These are phyloP conservation scores for Podila verticillata DNA, from an alignment of 192 early-diverging fungal genomes.

Conservation along the genomic window DNA sequence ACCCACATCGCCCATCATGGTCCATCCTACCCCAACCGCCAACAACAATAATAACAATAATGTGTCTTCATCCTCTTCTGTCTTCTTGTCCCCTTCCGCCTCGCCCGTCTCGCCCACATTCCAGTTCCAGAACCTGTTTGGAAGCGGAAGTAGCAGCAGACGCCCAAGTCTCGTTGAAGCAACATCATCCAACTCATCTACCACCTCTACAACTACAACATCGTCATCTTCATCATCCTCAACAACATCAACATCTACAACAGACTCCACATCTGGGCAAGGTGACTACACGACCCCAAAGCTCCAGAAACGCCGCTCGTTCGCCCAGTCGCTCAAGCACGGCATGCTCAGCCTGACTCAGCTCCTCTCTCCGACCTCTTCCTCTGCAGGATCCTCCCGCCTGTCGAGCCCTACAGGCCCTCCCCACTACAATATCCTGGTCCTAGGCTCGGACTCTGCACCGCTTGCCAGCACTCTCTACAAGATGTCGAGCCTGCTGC, in stretches of 20 bases:
- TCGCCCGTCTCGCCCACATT: conserved; percentile 11
- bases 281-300: conserved; percentile 7
- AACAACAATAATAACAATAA: background rate
- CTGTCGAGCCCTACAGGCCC: background rate
- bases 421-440: conserved; percentile 44
- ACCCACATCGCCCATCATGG: background rate
- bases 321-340: conserved; percentile 35
- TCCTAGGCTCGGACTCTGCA: conserved; percentile 42
- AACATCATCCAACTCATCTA: background rate
- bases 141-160: background rate
- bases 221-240: background rate
- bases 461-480: conserved; percentile 47
- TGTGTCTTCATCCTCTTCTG: background rate
- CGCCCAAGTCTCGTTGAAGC: conserved; percentile 4
- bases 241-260: conserved; percentile 2
- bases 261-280: too few species aligned
- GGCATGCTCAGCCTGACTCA: conserved; percentile 30
- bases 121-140: background rate
- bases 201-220: background rate
- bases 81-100: background rate
- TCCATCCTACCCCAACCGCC: background rate
- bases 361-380: conserved; percentile 17
- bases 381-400: background rate
- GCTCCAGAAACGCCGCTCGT: conserved; percentile 35
- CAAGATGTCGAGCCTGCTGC: conserved; percentile 44